These are phyloP conservation scores for Hepatocystis sp. DNA, from an alignment of 169 alveolate genomes.

Conservation along the genomic window DNA sequence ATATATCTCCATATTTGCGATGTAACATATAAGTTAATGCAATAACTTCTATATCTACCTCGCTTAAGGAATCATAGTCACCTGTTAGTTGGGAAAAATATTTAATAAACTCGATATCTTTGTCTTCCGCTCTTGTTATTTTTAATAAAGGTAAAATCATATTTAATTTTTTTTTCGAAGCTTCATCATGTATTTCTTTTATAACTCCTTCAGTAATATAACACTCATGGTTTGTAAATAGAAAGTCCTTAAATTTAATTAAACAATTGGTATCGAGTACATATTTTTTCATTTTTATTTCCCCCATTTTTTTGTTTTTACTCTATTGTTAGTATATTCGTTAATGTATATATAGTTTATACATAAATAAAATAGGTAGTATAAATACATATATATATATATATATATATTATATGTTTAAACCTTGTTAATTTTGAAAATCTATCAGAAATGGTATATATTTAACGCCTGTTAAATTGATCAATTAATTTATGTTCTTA, in stretches of 20 bases:
- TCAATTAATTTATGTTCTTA: too few relatives aligned
- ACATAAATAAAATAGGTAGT: too few relatives aligned
- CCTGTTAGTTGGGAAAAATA: constrained; percentile 91
- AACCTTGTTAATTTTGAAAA: too few relatives aligned
- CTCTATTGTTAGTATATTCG: too few relatives aligned
- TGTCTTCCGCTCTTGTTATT: constrained; percentile 82
- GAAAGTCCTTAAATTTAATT: constrained; percentile 57
- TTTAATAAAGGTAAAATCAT: constrained; percentile 62
- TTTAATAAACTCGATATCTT: constrained; percentile 85
- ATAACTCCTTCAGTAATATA: constrained; percentile 73
- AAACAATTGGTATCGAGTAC: constrained; percentile 58
- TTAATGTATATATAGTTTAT: too few relatives aligned
- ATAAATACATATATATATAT: too few relatives aligned
- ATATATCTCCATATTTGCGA: constrained; percentile 85
- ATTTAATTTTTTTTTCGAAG: constrained; percentile 33
- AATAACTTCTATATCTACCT: constrained; percentile 88
- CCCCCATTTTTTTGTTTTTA: background rate
- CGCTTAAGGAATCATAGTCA: constrained; percentile 87
- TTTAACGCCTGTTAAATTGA: too few relatives aligned
- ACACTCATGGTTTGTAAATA: constrained; percentile 37
- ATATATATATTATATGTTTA: too few relatives aligned
- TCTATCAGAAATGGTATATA: too few relatives aligned
- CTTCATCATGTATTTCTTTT: constrained; percentile 73
- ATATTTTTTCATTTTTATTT: constrained; percentile 21
- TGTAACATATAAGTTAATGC: constrained; percentile 89